Evolutionary conservation across 179 eudicot species (phyloP).

Genomic region (Patellifolia procumbens): DNA sequence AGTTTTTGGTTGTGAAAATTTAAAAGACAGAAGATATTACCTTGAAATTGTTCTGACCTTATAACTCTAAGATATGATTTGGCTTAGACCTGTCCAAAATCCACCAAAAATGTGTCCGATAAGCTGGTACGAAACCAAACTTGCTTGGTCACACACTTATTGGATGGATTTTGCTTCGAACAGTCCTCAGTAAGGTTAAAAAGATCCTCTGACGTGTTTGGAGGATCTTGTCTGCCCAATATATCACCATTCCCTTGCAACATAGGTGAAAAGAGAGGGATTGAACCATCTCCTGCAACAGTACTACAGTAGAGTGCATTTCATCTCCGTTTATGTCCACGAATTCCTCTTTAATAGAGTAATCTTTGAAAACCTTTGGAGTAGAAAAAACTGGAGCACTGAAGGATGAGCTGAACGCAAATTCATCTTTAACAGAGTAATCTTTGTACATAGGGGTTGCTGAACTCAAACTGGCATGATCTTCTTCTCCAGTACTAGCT

Average conservation of each 20-base stretch:
- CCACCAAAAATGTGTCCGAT: slow-evolving; percentile 51
- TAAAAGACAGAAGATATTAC: slow-evolving; percentile 25
- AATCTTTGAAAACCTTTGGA: no score
- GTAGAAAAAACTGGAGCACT: slow-evolving; percentile 22
- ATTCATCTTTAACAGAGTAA: slow-evolving; percentile 29
- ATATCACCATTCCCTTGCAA: neutral
- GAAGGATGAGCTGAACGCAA: slow-evolving; percentile 25
- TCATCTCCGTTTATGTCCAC: slow-evolving; percentile 18
- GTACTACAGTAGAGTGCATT: slow-evolving; percentile 10
- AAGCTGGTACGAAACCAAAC: slow-evolving; percentile 57
- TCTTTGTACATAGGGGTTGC: slow-evolving; percentile 12
- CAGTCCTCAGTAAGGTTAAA: slow-evolving; percentile 25
- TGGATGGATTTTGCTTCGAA: slow-evolving; percentile 41
- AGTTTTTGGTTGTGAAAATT: neutral
- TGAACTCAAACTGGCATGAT: slow-evolving; percentile 22
- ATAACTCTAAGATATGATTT: slow-evolving; percentile 54
- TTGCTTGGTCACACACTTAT: slow-evolving; percentile 70
- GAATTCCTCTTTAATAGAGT: slow-evolving; percentile 18
- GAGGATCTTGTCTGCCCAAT: slow-evolving; percentile 7
- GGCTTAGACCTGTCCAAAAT: slow-evolving; percentile 48
- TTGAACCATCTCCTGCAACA: slow-evolving; percentile 11
- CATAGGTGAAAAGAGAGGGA: slow-evolving; percentile 19
- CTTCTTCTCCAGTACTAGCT: slow-evolving; percentile 52
- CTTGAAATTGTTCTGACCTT: slow-evolving; percentile 29
- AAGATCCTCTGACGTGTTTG: slow-evolving; percentile 11